Base-by-base conservation (phyloP, 257 asterid genomes). In the Gentiana dahurica region DNA sequence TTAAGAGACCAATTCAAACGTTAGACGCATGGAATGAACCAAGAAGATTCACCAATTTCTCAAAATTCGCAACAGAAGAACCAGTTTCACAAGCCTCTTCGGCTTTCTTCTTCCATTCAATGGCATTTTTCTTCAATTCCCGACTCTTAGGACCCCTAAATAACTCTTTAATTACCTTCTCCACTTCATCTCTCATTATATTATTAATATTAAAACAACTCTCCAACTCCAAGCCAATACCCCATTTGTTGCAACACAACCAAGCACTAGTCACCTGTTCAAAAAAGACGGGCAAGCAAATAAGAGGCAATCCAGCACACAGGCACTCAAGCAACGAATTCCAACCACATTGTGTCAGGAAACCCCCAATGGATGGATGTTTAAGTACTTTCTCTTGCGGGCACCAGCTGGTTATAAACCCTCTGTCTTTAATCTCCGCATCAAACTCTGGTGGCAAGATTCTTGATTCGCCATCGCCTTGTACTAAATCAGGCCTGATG, bases 261-360 rank as follows among this genome's bases (percentile, higher is more conserved):
- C 69, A 57, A 50, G 69, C 47, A 34, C 63, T 69, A 4, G 69
- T 63, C 32, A 13, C 52, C 36, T 69, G 69, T 9, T 58, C 69
- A 0, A 65, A 65, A 37, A 63, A 63, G 37, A 57, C 48, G 1
- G 74, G 70, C 66, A 69, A 63, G 36, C 74, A 63, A 36, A 69
- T 13, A 53, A 58, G 39, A 1, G 74, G 74, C 58, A 69, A 58
- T n/a, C 74, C 70, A 34, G 5, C 39, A 12, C 51, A 58, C 4
- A 58, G 15, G 32, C 74, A 62, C 8, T 69, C 69, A 1, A 58
- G 13, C 8, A 45, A 48, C 7, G 69, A 69, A 52, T 69, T 69
- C 74, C 74, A 63, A 11, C 69, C 69, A 6, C 61, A 58, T 4
- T 63, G 74, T 0, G 69, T 62, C 36, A 63, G 49, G 35, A 69